Evolutionary conservation across 371 early-diverging fungal genomes (phyloP).

Genomic region (Enterospora canceri): DNA sequence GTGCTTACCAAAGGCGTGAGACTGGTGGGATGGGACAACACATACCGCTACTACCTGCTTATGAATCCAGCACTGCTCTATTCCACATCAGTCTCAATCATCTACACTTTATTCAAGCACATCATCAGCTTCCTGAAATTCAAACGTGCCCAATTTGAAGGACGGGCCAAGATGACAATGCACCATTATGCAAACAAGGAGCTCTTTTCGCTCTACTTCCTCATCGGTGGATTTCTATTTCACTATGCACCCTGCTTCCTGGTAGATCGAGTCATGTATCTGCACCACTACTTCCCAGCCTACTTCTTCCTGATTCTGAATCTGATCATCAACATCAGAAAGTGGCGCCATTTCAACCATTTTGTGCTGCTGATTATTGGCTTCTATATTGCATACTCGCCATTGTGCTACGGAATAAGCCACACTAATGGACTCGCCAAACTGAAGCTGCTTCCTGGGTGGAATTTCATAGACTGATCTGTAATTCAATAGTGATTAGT

Average conservation of each 20-base stretch:
- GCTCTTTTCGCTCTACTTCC: not conserved
- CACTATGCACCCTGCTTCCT: not conserved
- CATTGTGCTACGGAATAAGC: not conserved
- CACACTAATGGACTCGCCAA: not conserved
- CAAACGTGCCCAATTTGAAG: not conserved
- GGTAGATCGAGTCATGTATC: conserved; percentile 2
- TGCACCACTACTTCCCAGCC: conserved; percentile 7
- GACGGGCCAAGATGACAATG: not conserved
- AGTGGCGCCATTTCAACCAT: not conserved
- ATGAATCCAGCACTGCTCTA: conserved; percentile 93
- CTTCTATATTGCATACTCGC: not conserved
- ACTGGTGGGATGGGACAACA: conserved; percentile 87
- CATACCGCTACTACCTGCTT: conserved; percentile 74
- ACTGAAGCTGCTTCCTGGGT: not conserved
- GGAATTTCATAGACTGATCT: not conserved
- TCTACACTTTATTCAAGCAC: conserved; percentile 19
- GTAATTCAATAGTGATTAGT: not conserved
- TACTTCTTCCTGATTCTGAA: not conserved
- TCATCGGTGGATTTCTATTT: not conserved
- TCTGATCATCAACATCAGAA: not conserved
- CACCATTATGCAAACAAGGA: not conserved
- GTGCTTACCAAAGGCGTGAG: conserved; percentile 73
- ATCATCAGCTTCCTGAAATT: conserved; percentile 10
- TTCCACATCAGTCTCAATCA: conserved; percentile 63
- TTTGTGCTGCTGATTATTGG: not conserved